phyloP scores from a whole-genome alignment of 2,329 filamentous ascomycete genomes.

The Alternaria metachromatica region DNA sequence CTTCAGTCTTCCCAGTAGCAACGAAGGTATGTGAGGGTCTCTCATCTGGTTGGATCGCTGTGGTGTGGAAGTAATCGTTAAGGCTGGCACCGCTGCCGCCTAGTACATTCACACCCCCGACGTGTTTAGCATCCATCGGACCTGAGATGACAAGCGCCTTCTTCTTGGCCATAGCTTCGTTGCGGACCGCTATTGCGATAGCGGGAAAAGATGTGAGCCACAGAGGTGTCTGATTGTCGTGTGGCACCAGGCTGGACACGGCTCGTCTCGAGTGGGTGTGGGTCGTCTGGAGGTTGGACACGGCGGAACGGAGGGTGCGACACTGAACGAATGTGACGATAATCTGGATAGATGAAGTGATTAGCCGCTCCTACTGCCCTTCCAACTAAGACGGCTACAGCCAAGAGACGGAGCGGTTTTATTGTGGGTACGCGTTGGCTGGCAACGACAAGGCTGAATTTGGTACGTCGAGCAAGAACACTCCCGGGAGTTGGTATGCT shows the following conservation, averaged over 20 bases:
- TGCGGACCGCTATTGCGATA: constrained; percentile 7
- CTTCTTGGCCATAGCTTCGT: constrained; percentile 24
- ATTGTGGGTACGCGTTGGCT: constrained; percentile 15
- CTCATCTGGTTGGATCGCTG: constrained; percentile 31
- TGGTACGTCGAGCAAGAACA: constrained; percentile 14
- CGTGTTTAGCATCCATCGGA: constrained; percentile 43
- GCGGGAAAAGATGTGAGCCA: constrained; percentile 6
- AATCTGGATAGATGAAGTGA: background rate
- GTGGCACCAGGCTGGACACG: constrained; percentile 21
- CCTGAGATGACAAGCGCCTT: constrained; percentile 38
- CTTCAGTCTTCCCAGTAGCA: constrained; percentile 29
- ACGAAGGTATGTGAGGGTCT: constrained; percentile 36
- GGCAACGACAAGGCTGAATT: background rate
- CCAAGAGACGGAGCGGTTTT: constrained; percentile 14
- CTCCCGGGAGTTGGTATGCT: constrained; percentile 4
- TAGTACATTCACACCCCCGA: constrained; percentile 39
- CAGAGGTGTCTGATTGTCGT: constrained; percentile 11
- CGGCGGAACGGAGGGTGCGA: constrained; percentile 10
- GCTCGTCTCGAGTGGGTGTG: constrained; percentile 29
- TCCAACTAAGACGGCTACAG: background rate
- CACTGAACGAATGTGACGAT: background rate
- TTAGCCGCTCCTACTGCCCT: background rate
- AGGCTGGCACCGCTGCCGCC: constrained; percentile 25
- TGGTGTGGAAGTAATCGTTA: constrained; percentile 26
- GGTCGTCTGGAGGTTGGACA: background rate